A percentile compares a stretch with the other conserved stretches of the same genome.
These are phyloP conservation scores for Lasiodiplodia gonubiensis DNA, from an alignment of 2,329 filamentous ascomycete genomes.

Conservation along the genomic window DNA sequence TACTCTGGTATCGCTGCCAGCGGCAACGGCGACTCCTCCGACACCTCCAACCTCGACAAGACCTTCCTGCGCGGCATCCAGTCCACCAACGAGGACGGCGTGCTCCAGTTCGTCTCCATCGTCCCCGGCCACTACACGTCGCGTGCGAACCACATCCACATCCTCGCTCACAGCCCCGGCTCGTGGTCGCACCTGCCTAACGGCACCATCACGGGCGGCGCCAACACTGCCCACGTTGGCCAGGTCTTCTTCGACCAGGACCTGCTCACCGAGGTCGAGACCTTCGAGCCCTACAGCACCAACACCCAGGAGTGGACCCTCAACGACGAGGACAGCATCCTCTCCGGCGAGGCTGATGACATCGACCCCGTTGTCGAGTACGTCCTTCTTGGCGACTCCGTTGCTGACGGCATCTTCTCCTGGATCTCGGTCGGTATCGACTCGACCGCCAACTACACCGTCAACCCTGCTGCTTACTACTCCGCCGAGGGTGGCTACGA, in stretches of 20 bases:
- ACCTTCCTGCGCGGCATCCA: constrained; percentile 57
- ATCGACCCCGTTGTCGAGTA: constrained; percentile 65
- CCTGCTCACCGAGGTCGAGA: constrained; percentile 60
- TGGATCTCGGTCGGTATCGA: constrained; percentile 36
- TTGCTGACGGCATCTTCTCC: constrained; percentile 41
- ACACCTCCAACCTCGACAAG: constrained; percentile 41
- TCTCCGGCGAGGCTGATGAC: constrained; percentile 55
- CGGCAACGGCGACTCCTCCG: constrained; percentile 51
- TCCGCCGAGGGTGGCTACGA: constrained; percentile 23
- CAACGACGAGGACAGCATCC: constrained; percentile 60
- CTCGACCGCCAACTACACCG: constrained; percentile 24
- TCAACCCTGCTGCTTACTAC: constrained; percentile 29
- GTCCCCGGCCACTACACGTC: constrained; percentile 54
- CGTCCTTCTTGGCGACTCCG: constrained; percentile 59
- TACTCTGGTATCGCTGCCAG: constrained; percentile 52
- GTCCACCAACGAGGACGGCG: constrained; percentile 53
- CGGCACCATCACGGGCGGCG: constrained; percentile 58
- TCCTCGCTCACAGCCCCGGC: constrained; percentile 46
- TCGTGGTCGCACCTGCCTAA: constrained; percentile 49
- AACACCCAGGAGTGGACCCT: constrained; percentile 52
- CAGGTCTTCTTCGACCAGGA: constrained; percentile 70
- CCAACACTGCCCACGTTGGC: constrained; percentile 63
- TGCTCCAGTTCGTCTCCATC: constrained; percentile 56
- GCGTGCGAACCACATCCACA: constrained; percentile 48
- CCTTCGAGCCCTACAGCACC: constrained; percentile 51